Base-by-base conservation (phyloP, 257 asterid species). In the Plantago elongata region DNA sequence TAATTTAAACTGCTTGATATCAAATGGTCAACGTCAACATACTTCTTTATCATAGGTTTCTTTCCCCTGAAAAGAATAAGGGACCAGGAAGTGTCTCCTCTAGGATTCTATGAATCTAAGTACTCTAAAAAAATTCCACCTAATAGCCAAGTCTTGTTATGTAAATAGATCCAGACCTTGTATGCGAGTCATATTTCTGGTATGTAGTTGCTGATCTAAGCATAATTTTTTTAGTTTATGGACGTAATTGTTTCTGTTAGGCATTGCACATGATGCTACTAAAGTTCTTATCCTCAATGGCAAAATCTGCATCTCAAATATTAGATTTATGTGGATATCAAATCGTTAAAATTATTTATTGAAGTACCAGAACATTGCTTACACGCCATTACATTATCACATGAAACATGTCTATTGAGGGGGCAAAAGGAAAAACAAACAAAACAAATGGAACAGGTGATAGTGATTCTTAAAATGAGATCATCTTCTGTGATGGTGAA, bases 1-100 rank as follows among this genome's bases (percentile, higher is more conserved):
- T 63, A 47, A 17, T 58, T 40, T 60, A 2, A 51, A 30, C 43
- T 65, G 17, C 43, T n/a, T 57, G 43, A 12, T 54, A 56, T 59
- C 55, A 51, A 38, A 8, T 58, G 37, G 66, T 52, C 49, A 63
- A 68, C 27, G 66, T 52, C 49, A 63, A 68, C 27, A 13, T 37
- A 22, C 50, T 57, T 66, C 38, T 22, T 15, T 45, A 40, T 70
- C 12, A 7, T n/a, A 44, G 22, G 11, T 45, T 7, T 46, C 27
- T 45, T 62, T 44, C 34, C 4, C 40, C 48, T 15, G 16, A 4
- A 18, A 50, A 40, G 38, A 47, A 48, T 3, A 55, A 52, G 15
- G 50, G 65, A 22, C 27, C 43, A 49, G 52, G 17, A 16, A 15
- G 51, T 45, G 1, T 61, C 29, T 13, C 48, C 46, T 61, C 18